Evolutionary conservation across 2,329 filamentous ascomycete species (phyloP), one percentile per base, ranked within the genome.

Genomic region (Pseudocercospora musae): DNA sequence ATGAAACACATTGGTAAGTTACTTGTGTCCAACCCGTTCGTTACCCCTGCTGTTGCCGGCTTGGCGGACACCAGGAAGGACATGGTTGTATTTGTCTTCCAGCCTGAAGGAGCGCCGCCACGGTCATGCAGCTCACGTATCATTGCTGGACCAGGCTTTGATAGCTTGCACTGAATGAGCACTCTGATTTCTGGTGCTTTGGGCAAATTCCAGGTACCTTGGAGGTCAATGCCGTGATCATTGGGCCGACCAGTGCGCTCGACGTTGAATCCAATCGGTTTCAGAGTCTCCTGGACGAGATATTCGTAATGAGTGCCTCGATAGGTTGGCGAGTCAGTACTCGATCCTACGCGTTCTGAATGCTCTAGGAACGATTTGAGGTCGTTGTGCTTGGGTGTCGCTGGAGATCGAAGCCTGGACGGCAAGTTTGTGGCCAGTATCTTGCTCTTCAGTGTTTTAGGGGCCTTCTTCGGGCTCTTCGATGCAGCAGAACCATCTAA

Each of bases 221-320:
- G 77, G 1, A 94, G 81, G 72, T 94, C 91, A 69, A 91, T 89
- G 40, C 91, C 90, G 62, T 80, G 82, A 75, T 94, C 90, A 1
- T 84, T 85, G 2, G 79, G 78, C 37, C 88, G 85, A 27, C 90
- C 91, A 1, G 89, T 82, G 31, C 90, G 85, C 52, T 79, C 79
- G 33, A 93, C 80, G 21, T 78, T 76, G 77, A 94, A 90, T 58
- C 87, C 87, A 57, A 89, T 83, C 1, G 77, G 76, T 2, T 81
- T 70, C 0, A 94, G 81, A 0, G 84, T 77, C 3, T 76, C 73
- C 5, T 84, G 82, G 2, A 87, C 84, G 0, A 80, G 86, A 78
- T 94, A 94, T 75, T 95, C 91, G 78, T 90, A 94, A 73, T 84
- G 85, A 0, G 90, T 94, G 67, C 91, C 91, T 46, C 87, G 79